Base-by-base conservation (phyloP, 192 early-diverging fungal genomes). In the Oehlia diaphana region DNA sequence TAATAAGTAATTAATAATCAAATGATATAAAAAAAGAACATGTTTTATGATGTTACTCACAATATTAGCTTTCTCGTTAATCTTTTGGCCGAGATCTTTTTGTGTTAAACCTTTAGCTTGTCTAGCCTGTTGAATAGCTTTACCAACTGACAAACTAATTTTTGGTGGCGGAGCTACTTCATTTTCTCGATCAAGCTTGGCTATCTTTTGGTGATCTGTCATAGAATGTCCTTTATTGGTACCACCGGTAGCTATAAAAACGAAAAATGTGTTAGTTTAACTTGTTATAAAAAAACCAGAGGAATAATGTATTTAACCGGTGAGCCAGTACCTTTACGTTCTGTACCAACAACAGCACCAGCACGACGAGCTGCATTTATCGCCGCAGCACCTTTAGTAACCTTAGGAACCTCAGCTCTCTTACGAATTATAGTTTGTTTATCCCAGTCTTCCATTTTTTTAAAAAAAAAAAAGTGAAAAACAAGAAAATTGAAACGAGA, bases 51-150 rank as follows among this genome's bases (percentile, higher is more conserved):
- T n/a, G 12, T 33, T 31, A 87, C 83, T 86, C 80, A 90, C 89
- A 71, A 97, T 90, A 73, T 91, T 92, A 72, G 93, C 91, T 89
- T 97, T 97, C 82, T 99, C 97, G 78, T 97, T 97, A 83, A 99
- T 93, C 82, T 90, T 91, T 63, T 90, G 91, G 49, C 92, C 94
- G 37, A 97, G 86, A 23, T 96, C 94, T 91, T 97, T 97, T 83
- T 99, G 97, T 35, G 91, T 96, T 83, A 93, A 71, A 16, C 84
- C 83, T 87, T 94, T 93, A 16, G 88, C 92, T 78, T 89, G 82
- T 72, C 96, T 88, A 14, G 90, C 97, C 81, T 95, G 87, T 80
- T 91, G 89, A 78, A 99, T 96, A 4, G 95, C 92, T 80, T 93
- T 93, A 49, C 92, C 91, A 26, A 96, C 92, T 44, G 88, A 84